These are phyloP conservation scores for Lophiostoma macrostomum DNA, from an alignment of 495 filamentous ascomycete species.

Conservation along the genomic window DNA sequence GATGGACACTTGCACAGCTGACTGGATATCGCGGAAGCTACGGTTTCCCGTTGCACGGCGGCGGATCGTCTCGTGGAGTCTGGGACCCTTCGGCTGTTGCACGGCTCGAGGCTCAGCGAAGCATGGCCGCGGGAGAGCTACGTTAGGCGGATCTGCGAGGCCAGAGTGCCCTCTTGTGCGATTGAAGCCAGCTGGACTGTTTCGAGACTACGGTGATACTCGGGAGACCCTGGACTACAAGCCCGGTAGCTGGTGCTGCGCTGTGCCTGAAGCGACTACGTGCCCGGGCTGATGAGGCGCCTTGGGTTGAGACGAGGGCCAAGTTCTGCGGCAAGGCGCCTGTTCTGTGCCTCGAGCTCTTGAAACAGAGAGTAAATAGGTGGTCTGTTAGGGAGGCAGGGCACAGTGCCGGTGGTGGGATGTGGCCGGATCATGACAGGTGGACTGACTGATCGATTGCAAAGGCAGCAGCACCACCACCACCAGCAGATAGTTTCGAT, in stretches of 20 bases:
- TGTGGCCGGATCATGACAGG: background rate
- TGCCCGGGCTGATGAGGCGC: background rate
- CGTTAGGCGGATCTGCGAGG: slow-evolving; percentile 22
- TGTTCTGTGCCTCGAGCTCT: slow-evolving; percentile 8
- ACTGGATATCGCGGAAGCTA: background rate
- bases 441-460: background rate
- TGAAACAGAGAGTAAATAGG: no score
- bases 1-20: no score
- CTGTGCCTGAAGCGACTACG: background rate
- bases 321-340: slow-evolving; percentile 1
- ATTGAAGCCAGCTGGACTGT: background rate
- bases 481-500: no score
- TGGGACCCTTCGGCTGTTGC: background rate
- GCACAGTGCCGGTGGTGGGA: background rate
- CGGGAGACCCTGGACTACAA: no score
- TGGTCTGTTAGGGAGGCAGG: no score
- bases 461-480: no score
- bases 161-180: no score
- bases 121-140: slow-evolving; percentile 16
- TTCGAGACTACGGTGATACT: no score
- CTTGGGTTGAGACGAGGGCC: background rate
- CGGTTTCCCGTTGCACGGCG: background rate
- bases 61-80: slow-evolving; percentile 13
- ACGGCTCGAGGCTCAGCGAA: slow-evolving; percentile 10
- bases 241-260: no score